Base-by-base conservation (phyloP, 1,284 basidiomycete genomes). In the Cryptococcus amylolentus region DNA sequence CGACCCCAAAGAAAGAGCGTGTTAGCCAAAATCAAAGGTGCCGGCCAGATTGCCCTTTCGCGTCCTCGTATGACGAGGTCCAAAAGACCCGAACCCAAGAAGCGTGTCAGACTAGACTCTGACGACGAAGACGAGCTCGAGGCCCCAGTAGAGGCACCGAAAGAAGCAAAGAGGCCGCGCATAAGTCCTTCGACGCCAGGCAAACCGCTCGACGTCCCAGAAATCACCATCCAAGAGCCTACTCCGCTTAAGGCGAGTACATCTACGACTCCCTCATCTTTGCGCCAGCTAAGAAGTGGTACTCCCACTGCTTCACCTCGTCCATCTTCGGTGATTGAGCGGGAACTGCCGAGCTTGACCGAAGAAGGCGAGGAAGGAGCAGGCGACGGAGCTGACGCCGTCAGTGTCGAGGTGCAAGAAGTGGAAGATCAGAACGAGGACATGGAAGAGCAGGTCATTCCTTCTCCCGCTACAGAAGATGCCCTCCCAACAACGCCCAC, bases 11-110 rank as follows among this genome's bases (percentile, higher is more conserved):
- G 60, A n/a, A 10, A 61, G 60, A 47, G 61, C 14, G 49, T 50
- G 2, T 12, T 50, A 6, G 49, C 49, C 4, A 38, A n/a, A 27
- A 50, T 63, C 4, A 60, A 54, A 50, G 73, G 72, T 13, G 60
- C 68, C 9, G 72, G 71, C 0, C 72, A 76, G 49, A 64, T 70
- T 12, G 72, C 71, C 7, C 61, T 74, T 0, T 38, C 66, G 0
- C 64, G 59, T 35, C 70, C 73, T 2, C 63, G 64, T 12, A 61
- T 55, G 6, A 51, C 60, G 27, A 43, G 44, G 10, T 51, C 47
- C 8, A 38, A 20, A 23, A 46, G 40, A 28, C 42, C 16, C 35
- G 45, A 47, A 4, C n/a, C 31, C 14, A 60, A 54, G 43, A 66
- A 66, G 46, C 60, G 67, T 2, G 65, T 65, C 51, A 47, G 57